Evolutionary conservation across 257 asterid genomes (phyloP), one percentile per base, ranked within the genome.

Genomic region (Nicotiana benthamiana): DNA sequence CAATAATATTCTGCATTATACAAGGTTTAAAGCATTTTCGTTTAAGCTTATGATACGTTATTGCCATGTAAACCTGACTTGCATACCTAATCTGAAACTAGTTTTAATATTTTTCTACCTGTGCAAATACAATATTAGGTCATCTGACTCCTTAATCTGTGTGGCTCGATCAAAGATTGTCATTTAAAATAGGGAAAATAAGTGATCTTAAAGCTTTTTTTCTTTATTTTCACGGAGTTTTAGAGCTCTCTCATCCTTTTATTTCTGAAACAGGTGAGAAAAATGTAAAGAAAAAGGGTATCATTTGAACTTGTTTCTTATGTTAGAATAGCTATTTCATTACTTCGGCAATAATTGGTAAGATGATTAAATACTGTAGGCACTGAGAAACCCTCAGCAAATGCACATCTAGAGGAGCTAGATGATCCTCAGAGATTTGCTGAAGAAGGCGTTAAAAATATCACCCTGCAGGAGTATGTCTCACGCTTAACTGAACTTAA

Each of bases 381-480:
- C 66, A 81, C 61, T 79, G 89, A 86, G 83, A 88, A 80, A 83
- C 87, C 89, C 79, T 81, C 87, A 30, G 84, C 62, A 79, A 86
- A 91, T 89, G 78, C 82, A 62, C 93, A 85, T 80, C 78, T 87
- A 72, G 94, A 83, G 84, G 96, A 90, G 81, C 87, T 89, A 80
- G 91, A 88, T 61, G 92, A 91, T 86, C 87, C 86, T 80, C 82
- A 82, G 60, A 88, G 18, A 53, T 81, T 86, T 36, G 88, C 86
- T 20, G 97, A 92, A 75, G 97, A 89, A 82, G 92, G 88, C 82
- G 86, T 70, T 61, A 87, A 83, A 34, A 79, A 79, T 72, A 84
- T 89, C 82, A 90, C 92, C 82, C 97, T 92, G 83, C 93, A 86
- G 85, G 97, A 91, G 86, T 91, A 89, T 80, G 80, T 91, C 81